A percentile compares a stretch with the other conserved stretches of the same genome.
Evolutionary conservation across 1,284 basidiomycete species (phyloP).

Genomic region (Rhodotorula sp.): DNA sequence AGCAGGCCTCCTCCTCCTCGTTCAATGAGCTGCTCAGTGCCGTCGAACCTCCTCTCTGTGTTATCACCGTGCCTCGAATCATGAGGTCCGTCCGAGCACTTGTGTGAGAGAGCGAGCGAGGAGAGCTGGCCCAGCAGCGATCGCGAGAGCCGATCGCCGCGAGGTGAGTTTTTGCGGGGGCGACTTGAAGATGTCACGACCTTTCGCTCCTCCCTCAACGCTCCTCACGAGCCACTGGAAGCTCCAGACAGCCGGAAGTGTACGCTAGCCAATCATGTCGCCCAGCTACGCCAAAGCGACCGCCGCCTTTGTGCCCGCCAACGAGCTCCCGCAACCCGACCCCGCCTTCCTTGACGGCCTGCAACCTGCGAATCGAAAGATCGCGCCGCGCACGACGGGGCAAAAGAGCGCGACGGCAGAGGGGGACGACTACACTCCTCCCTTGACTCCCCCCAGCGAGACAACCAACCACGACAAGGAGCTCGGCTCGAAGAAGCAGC

Average conservation of each 20-base stretch:
- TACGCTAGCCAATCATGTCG: background rate
- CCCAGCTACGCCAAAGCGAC: constrained; percentile 23
- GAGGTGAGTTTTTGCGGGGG: too few relatives aligned
- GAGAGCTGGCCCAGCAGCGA: too few relatives aligned
- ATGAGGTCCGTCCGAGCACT: too few relatives aligned
- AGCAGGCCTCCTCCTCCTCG: too few relatives aligned
- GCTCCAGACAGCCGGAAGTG: background rate
- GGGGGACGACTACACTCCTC: constrained; percentile 16
- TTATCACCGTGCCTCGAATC: too few relatives aligned
- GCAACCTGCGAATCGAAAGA: background rate
- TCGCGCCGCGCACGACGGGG: background rate
- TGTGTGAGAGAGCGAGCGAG: too few relatives aligned
- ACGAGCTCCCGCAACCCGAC: constrained; percentile 13
- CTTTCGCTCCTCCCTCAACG: background rate
- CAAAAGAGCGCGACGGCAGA: too few relatives aligned
- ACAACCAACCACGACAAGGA: background rate
- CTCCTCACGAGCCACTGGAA: background rate
- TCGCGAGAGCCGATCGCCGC: too few relatives aligned
- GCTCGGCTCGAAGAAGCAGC: constrained; percentile 1
- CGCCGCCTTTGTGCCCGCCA: constrained; percentile 11
- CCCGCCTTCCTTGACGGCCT: constrained; percentile 5
- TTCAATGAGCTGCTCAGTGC: too few relatives aligned
- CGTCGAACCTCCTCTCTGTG: too few relatives aligned
- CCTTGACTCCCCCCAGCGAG: constrained; percentile 19
- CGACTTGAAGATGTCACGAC: background rate